Evolutionary conservation across 2,329 filamentous ascomycete species (phyloP).

Genomic region (Pseudocercospora crystallina): DNA sequence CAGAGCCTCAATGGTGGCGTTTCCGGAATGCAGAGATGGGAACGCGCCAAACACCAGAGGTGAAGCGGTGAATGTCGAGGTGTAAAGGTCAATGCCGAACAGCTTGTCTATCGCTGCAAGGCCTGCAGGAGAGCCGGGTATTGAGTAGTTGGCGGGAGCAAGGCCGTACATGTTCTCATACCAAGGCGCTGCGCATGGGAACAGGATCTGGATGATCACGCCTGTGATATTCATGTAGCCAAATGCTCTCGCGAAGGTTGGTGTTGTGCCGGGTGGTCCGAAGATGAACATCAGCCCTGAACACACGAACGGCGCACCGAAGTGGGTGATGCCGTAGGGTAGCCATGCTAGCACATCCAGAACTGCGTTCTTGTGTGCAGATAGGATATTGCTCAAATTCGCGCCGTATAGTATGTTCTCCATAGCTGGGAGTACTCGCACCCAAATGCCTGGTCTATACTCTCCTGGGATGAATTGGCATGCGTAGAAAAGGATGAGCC

Average conservation of each 20-base stretch:
- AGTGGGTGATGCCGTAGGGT: slow-evolving; percentile 89
- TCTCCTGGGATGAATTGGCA: slow-evolving; percentile 88
- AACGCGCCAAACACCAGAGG: slow-evolving; percentile 94
- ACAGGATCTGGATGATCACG: slow-evolving; percentile 82
- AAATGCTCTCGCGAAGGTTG: slow-evolving; percentile 81
- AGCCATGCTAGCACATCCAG: slow-evolving; percentile 90
- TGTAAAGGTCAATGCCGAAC: slow-evolving; percentile 91
- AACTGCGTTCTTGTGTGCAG: slow-evolving; percentile 78
- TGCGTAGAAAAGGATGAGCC: slow-evolving; percentile 87
- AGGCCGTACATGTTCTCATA: slow-evolving; percentile 92
- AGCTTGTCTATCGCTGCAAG: slow-evolving; percentile 84
- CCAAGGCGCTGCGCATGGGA: slow-evolving; percentile 95
- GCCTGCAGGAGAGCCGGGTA: slow-evolving; percentile 84
- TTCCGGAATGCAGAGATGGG: slow-evolving; percentile 86
- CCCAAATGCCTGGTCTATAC: slow-evolving; percentile 91
- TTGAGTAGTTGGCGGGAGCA: slow-evolving; percentile 87
- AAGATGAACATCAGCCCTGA: slow-evolving; percentile 82
- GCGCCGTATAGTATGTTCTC: slow-evolving; percentile 97
- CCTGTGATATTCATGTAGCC: slow-evolving; percentile 90
- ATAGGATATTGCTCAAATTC: slow-evolving; percentile 93
- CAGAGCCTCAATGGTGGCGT: slow-evolving; percentile 82
- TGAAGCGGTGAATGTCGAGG: slow-evolving; percentile 83
- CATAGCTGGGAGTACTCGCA: slow-evolving; percentile 86
- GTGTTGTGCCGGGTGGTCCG: slow-evolving; percentile 78
- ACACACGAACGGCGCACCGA: slow-evolving; percentile 78